Base-by-base conservation (phyloP, 805 yeast genomes). In the Schwanniomyces pseudopolymorphus region DNA sequence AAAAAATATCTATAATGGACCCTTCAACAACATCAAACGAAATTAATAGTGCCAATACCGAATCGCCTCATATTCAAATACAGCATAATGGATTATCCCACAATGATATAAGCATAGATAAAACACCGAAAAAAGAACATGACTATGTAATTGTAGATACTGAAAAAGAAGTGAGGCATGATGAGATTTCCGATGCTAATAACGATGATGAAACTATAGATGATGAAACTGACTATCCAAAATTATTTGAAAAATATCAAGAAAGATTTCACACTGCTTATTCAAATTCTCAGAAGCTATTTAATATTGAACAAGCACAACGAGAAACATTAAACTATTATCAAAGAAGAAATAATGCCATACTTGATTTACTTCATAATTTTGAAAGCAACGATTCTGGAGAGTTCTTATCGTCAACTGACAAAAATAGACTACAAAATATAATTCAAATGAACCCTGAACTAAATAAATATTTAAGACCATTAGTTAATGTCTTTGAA, bases 281-380 rank as follows among this genome's bases (percentile, higher is more conserved):
- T 43, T 45, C 55, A 6, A 44, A 47, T 24, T 63, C 71, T 10
- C 57, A 56, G 35, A 46, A 55, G 33, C 53, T 72, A 22, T 66
- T 63, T 47, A 48, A 58, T 27, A 52, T 57, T n/a, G 76, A 72
- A 49, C 54, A 56, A 40, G 54, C 64, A 17, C 73, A 67, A 50
- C 49, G 77, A 22, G 65, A 68, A 40, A 54, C 75, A 5, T 47
- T 71, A 13, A 50, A 59, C 37, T 66, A 57, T 48, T 68, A 61
- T 45, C 60, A 68, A 41, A 50, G 77, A 40, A 58, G 75, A 35
- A 69, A 69, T 47, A 66, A 67, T 40, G 73, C 74, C 0, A 40
- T 72, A 26, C 44, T 72, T 8, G 69, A 69, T 25, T 39, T 68
- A 8, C 46, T 71, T 5, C 20, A 25, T 21, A 20, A 17, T 4